A percentile compares a stretch with the other conserved stretches of the same genome.
phyloP scores from a whole-genome alignment of 2,329 filamentous ascomycete species.

The Venturia asperata region DNA sequence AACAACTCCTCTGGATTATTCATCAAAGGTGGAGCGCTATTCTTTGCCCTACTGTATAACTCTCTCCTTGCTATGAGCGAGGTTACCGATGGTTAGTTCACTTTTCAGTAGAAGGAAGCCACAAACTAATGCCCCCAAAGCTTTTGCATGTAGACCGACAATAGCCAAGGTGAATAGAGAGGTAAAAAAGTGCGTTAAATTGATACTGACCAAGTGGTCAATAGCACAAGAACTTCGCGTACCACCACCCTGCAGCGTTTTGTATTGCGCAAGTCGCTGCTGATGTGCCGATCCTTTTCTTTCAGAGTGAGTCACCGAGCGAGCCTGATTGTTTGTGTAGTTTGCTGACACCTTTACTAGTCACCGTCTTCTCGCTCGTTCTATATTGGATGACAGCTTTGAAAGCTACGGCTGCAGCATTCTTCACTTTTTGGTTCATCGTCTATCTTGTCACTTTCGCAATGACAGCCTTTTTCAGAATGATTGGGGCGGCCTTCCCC shows the following conservation, averaged over 20 bases:
- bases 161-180: too few species aligned
- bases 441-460: slow-evolving; percentile 37
- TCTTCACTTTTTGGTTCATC: slow-evolving; percentile 43
- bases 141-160: too few species aligned
- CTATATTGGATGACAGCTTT: slow-evolving; percentile 47
- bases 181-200: too few species aligned
- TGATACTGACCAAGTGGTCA: too few species aligned
- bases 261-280: slow-evolving; percentile 25
- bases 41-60: slow-evolving; percentile 58
- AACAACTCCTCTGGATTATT: slow-evolving; percentile 50
- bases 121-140: background rate
- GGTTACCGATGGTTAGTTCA: slow-evolving; percentile 42
- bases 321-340: slow-evolving; percentile 39
- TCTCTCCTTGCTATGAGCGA: slow-evolving; percentile 55
- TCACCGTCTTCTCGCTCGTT: slow-evolving; percentile 43
- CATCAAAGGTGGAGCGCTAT: slow-evolving; percentile 53
- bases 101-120: background rate
- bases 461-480: slow-evolving; percentile 42
- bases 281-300: slow-evolving; percentile 41
- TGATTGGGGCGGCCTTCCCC: slow-evolving; percentile 29
- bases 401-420: slow-evolving; percentile 38
- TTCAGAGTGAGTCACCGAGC: slow-evolving; percentile 38
- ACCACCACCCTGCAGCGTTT: slow-evolving; percentile 59
- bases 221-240: slow-evolving; percentile 61
- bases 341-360: background rate